Evolutionary conservation across 148 eudicot species (phyloP), one percentile per base, ranked within the genome.

Genomic region (Bassia scoparia): DNA sequence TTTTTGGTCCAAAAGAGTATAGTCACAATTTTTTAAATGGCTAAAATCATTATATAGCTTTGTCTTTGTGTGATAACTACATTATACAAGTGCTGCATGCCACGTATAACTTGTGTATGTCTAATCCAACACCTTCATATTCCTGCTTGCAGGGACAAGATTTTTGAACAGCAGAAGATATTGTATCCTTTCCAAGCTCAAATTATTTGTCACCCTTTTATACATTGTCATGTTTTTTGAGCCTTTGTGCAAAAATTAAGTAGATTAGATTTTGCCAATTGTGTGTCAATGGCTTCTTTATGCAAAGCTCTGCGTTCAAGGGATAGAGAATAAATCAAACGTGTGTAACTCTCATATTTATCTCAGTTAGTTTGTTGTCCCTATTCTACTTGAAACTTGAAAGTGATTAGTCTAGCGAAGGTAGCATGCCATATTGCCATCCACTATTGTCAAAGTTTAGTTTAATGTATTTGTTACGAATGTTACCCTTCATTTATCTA

Each of bases 61-160:
- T 8, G 12, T 41, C 12, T 11, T 7, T 41, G 10, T 41, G 1
- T 14, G 14, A 14, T 12, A 15, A 17, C 18, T 1, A 0, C 43
- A 2, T 7, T 38, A 4, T n/a, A n/a, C n/a, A n/a, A n/a, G n/a
- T 6, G 26, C 18, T 27, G 48, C 26, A 33, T 16, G n/a, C 27
- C 20, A 5, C n/a, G n/a, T n/a, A 30, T 16, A 16, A 11, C 18
- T 64, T 70, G 54, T 64, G 64, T 41, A 21, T 33, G 24, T 61
- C 43, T 24, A n/a, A 34, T 43, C 64, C 21, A 50, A 41, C 50
- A 29, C 1, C 24, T 68, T 50, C 23, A 2, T 61, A 59, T 26
- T n/a, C 21, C 37, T 74, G n/a, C 41, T 82, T 87, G 80, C 97
- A 93, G 98, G 95, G 98, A 93, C 82, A 93, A 93, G 83, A 79